Percentiles rank a stretch among this genome's conserved stretches.
These are phyloP conservation scores for Phoenix roebelenii DNA, from an alignment of 176 grass and related monocot genomes.

Conservation along the genomic window DNA sequence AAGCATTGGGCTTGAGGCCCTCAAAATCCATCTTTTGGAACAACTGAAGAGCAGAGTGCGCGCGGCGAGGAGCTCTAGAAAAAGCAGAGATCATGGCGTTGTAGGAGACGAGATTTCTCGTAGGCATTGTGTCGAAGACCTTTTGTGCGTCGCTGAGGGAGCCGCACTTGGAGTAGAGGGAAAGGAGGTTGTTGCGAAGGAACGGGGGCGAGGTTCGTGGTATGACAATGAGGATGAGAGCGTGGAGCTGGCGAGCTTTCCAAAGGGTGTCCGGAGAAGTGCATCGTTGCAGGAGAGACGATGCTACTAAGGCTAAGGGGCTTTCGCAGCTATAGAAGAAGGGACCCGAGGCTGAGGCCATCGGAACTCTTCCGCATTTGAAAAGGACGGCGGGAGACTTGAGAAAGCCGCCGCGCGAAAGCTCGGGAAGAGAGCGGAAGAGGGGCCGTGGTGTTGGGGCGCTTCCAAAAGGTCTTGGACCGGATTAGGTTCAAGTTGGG, in stretches of 20 bases:
- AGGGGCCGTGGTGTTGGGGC: too few relatives aligned
- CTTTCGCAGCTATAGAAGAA: constrained; percentile 25
- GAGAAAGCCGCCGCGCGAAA: too few relatives aligned
- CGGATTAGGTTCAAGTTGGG: too few relatives aligned
- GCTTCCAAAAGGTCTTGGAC: too few relatives aligned
- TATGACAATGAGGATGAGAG: constrained; percentile 46
- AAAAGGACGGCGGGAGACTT: too few relatives aligned
- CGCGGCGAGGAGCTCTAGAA: constrained; percentile 26
- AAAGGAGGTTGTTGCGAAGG: constrained; percentile 64
- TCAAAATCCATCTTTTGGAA: constrained; percentile 25
- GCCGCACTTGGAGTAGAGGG: constrained; percentile 42
- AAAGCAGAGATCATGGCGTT: constrained; percentile 64
- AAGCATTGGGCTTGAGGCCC: constrained; percentile 50
- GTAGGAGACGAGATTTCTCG: constrained; percentile 53
- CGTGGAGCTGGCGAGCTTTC: constrained; percentile 53
- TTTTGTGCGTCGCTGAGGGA: constrained; percentile 47
- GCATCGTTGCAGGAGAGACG: constrained; percentile 37
- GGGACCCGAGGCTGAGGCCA: constrained; percentile 21
- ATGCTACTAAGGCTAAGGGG: constrained; percentile 37
- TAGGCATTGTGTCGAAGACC: constrained; percentile 52
- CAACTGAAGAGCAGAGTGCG: constrained; percentile 29
- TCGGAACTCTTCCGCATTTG: neutral
- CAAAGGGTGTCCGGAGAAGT: constrained; percentile 25
- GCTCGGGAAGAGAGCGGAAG: too few relatives aligned
- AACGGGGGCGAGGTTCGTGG: constrained; percentile 34